These are phyloP conservation scores for Trichoderma endophyticum DNA, from an alignment of 2,329 filamentous ascomycete genomes.

Conservation along the genomic window DNA sequence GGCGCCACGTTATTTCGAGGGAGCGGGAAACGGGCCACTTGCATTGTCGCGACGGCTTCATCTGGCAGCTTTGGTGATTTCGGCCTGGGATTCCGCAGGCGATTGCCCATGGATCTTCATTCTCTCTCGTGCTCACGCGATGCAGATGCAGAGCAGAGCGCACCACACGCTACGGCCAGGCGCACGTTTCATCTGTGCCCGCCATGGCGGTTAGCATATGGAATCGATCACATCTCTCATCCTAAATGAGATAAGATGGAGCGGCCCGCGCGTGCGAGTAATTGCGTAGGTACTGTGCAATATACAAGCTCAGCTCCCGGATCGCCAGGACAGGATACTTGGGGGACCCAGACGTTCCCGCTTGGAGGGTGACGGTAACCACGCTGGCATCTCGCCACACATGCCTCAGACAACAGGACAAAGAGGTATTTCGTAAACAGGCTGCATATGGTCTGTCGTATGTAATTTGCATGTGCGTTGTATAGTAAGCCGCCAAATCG, in stretches of 20 bases:
- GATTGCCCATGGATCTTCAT: neutral
- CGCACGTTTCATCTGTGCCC: slow-evolving; percentile 6
- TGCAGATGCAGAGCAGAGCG: neutral
- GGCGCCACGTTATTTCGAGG: neutral
- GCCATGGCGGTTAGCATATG: slow-evolving; percentile 9
- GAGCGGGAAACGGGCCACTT: neutral
- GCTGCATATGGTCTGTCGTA: neutral
- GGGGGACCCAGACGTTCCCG: slow-evolving; percentile 4
- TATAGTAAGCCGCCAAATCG: neutral
- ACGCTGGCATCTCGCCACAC: slow-evolving; percentile 9
- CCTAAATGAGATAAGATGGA: slow-evolving; percentile 15
- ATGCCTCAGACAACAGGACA: neutral
- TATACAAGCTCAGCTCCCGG: slow-evolving; percentile 19
- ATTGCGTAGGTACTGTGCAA: slow-evolving; percentile 14
- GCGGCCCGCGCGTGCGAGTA: slow-evolving; percentile 18
- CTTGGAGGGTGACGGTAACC: neutral
- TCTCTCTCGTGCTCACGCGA: neutral
- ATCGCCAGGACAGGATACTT: slow-evolving; percentile 16
- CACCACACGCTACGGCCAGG: neutral
- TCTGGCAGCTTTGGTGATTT: neutral
- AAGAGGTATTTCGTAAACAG: neutral
- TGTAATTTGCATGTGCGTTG: neutral
- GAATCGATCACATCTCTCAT: slow-evolving; percentile 19
- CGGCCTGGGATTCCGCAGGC: neutral
- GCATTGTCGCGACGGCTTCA: neutral